phyloP scores from a whole-genome alignment of 2,329 filamentous ascomycete species.

The Scedosporium aurantiacum region DNA sequence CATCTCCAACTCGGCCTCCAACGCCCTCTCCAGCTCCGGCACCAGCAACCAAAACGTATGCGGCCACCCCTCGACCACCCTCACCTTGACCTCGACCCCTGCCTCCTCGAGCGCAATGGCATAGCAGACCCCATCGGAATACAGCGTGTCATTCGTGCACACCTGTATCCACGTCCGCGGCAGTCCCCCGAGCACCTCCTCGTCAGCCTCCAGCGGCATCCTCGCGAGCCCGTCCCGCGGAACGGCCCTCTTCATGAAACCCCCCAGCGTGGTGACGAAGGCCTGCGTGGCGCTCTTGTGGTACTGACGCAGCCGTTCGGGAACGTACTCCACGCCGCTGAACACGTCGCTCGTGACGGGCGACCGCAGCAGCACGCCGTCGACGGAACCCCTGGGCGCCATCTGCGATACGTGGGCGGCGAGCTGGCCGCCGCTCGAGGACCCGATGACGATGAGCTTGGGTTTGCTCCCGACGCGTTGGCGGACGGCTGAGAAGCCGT shows the following conservation, averaged over 20 bases:
- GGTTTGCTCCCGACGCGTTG: constrained; percentile 6
- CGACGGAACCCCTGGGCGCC: constrained; percentile 15
- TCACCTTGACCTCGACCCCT: constrained; percentile 27
- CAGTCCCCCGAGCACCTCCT: constrained; percentile 19
- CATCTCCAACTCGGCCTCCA: constrained; percentile 30
- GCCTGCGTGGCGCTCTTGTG: constrained; percentile 28
- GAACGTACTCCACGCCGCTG: constrained; percentile 24
- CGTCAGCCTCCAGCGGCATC: constrained; percentile 29
- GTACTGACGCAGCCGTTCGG: constrained; percentile 19
- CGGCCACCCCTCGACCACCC: constrained; percentile 34
- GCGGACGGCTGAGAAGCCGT: constrained; percentile 19
- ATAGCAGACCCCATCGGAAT: constrained; percentile 40
- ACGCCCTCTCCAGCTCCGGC: constrained; percentile 27
- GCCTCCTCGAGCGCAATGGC: constrained; percentile 27
- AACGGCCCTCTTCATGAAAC: constrained; percentile 20
- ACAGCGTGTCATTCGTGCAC: constrained; percentile 38
- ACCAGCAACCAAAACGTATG: constrained; percentile 43
- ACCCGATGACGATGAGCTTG: constrained; percentile 28
- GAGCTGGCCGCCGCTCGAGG: constrained; percentile 37
- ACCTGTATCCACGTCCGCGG: constrained; percentile 37
- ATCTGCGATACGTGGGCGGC: constrained; percentile 31
- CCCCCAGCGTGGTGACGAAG: constrained; percentile 25
- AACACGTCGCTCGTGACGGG: constrained; percentile 36
- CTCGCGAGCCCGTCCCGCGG: constrained; percentile 27
- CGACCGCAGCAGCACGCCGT: constrained; percentile 33